Evolutionary conservation across 169 alveolate species (phyloP), one percentile per base, ranked within the genome.

Genomic region (Eimeria tenella): DNA sequence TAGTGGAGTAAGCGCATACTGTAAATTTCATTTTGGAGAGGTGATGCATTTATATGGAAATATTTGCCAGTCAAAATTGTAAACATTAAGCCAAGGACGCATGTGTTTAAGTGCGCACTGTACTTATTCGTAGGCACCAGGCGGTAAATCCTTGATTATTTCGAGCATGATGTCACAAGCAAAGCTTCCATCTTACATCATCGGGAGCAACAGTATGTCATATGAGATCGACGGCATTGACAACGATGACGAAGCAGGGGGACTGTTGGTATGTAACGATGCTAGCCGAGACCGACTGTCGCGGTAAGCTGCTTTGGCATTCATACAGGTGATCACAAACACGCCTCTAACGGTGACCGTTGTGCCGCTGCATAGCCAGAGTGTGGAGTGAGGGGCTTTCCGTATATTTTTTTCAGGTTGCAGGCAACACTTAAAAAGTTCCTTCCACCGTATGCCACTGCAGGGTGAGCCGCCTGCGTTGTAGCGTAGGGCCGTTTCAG

Each of bases 261-360:
- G 94, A 23, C 75, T 88, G 60, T 49, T 88, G 75, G 94, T 88
- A 19, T 88, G 94, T 79, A 88, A 88, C 77, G 94, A 88, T 62
- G 73, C 71, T 25, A 88, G 94, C 62, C 94, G 94, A n/a, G 87
- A 74, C 25, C 23, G 94, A 13, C 70, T 88, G 49, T 87, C 83
- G 19, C 71, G 94, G 94, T 88, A 42, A 7, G 84, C 77, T 3
- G 65, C n/a, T 58, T 58, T 58, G 17, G 65, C n/a, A 31, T 31
- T 31, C 2, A 31, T 31, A 31, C 42, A 31, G 42, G 42, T n/a
- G 0, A 15, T 60, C 21, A 70, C 19, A 70, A 0, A 10, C 52
- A 19, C 79, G 15, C 52, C 49, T 70, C 79, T 21, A 70, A 15
- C 0, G 19, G 19, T 13, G 68, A 9, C 23, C 19, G 17, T 9